phyloP scores from a whole-genome alignment of 768 basidiomycete species.

The Kwoniella heveanensis region DNA sequence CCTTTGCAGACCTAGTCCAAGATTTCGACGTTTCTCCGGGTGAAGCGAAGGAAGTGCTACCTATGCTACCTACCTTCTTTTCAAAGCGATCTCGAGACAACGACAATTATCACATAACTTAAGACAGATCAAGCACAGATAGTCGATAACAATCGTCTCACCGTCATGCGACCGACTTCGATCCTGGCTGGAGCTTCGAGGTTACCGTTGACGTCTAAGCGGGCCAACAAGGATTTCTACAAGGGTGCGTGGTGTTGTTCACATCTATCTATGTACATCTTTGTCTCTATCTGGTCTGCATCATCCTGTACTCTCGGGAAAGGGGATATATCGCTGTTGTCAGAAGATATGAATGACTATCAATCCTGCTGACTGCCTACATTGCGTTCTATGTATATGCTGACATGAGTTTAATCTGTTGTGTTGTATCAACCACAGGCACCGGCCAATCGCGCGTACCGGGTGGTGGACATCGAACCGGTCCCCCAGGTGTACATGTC shows the following conservation, averaged over 20 bases:
- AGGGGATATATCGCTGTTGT: too few species aligned
- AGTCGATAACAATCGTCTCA: too few species aligned
- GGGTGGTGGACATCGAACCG: slow-evolving; percentile 76
- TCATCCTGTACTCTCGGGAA: too few species aligned
- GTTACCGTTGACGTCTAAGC: slow-evolving; percentile 76
- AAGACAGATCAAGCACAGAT: background rate
- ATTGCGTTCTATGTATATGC: background rate
- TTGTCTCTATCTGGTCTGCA: too few species aligned
- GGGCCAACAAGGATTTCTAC: slow-evolving; percentile 94
- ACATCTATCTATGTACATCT: too few species aligned
- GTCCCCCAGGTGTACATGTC: slow-evolving; percentile 83
- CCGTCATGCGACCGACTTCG: slow-evolving; percentile 50
- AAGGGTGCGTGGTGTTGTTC: slow-evolving; percentile 75
- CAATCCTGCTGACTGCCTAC: too few species aligned
- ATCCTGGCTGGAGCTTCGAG: slow-evolving; percentile 65
- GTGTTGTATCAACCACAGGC: slow-evolving; percentile 59
- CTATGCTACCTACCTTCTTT: too few species aligned
- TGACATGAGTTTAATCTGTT: background rate
- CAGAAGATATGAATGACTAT: too few species aligned
- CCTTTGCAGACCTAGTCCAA: background rate
- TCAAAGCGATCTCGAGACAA: too few species aligned
- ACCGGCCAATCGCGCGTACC: slow-evolving; percentile 80
- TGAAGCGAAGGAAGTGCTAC: too few species aligned
- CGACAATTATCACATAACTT: background rate
- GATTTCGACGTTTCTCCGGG: background rate